Evolutionary conservation across 305 asterid species (phyloP).

Genomic region (Fraxinus ornus): DNA sequence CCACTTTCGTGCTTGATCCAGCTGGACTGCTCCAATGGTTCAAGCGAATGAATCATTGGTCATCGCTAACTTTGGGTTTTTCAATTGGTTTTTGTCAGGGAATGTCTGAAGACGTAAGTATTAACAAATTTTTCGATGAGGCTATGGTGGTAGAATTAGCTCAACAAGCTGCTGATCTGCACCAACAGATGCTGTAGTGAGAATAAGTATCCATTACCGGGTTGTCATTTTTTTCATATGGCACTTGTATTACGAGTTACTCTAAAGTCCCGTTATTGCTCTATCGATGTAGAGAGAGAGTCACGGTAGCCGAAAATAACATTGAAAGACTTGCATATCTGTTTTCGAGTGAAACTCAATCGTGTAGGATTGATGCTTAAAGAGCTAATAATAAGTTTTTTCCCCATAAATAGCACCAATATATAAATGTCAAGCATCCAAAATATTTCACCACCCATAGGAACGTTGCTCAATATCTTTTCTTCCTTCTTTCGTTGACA

Average conservation of each 20-base stretch:
- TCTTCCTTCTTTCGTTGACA: neutral
- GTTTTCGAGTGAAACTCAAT: neutral
- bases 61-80: neutral
- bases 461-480: neutral
- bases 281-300: neutral
- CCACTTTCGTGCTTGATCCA: neutral
- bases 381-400: neutral
- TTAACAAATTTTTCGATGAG: conserved; percentile 89
- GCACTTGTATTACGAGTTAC: neutral
- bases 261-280: neutral
- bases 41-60: neutral
- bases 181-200: conserved; percentile 63
- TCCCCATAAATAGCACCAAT: neutral
- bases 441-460: neutral
- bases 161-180: conserved; percentile 89
- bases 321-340: neutral
- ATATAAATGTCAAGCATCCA: neutral
- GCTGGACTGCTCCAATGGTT: neutral
- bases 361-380: neutral
- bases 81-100: conserved; percentile 51
- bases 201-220: neutral
- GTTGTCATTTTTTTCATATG: neutral
- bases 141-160: conserved; percentile 96
- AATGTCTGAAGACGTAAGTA: conserved; percentile 94
- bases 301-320: neutral